phyloP scores from a whole-genome alignment of 441 rosid species.

The Kokia cookei region DNA sequence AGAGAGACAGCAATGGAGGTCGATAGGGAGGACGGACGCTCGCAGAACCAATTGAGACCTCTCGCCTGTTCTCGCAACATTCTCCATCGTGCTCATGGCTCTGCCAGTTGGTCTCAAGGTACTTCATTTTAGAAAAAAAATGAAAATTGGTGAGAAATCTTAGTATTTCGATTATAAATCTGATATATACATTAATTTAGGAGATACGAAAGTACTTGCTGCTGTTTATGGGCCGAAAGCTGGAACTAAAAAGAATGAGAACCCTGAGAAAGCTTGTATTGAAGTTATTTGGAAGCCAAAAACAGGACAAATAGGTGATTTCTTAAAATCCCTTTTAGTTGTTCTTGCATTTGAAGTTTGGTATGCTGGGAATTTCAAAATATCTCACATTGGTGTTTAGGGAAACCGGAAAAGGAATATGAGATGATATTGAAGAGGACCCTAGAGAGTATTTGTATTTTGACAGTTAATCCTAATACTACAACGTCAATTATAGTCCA shows the following conservation, averaged over 20 bases:
- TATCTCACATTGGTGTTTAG: conserved; percentile 26
- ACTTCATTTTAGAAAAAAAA: not conserved
- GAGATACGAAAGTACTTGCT: conserved; percentile 80
- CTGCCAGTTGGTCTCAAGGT: conserved; percentile 97
- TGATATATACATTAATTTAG: conserved; percentile 17
- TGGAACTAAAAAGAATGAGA: conserved; percentile 83
- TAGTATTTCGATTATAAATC: not conserved
- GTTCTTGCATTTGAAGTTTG: not conserved
- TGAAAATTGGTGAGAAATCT: not conserved
- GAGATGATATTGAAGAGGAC: conserved; percentile 83
- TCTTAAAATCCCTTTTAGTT: not conserved
- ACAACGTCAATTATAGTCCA: conserved; percentile 77
- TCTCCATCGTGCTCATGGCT: conserved; percentile 93
- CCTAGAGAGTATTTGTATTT: conserved; percentile 71
- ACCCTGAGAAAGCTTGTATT: conserved; percentile 86
- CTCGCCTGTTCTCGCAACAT: conserved; percentile 67
- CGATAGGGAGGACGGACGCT: conserved; percentile 71
- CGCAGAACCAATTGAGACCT: conserved; percentile 67
- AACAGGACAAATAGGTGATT: conserved; percentile 73
- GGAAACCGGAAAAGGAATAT: conserved; percentile 69
- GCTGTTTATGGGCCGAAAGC: conserved; percentile 94
- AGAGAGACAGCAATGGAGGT: conserved; percentile 39
- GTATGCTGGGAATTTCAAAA: not conserved
- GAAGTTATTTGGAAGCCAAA: conserved; percentile 95
- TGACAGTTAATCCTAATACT: conserved; percentile 78